Evolutionary conservation across 2,329 filamentous ascomycete species (phyloP).

Genomic region (Fusarium sp.): DNA sequence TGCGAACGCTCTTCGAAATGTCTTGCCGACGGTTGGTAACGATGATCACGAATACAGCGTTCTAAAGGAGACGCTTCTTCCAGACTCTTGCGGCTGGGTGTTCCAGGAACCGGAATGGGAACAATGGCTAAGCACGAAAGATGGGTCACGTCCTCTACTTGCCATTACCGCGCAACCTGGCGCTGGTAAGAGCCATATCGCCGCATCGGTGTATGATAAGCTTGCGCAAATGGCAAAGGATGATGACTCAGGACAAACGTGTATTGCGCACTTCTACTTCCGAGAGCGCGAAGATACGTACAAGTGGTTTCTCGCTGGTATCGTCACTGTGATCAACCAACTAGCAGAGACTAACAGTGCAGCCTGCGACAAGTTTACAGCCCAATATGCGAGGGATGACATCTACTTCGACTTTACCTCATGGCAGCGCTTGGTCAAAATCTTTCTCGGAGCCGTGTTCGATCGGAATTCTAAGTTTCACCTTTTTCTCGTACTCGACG

Average conservation of each 20-base stretch:
- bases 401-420: neutral
- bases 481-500: constrained; percentile 11
- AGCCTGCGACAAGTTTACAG: constrained; percentile 52
- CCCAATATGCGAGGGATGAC: constrained; percentile 49
- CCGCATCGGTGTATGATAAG: constrained; percentile 42
- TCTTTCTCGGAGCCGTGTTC: neutral
- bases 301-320: constrained; percentile 41
- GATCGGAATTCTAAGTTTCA: constrained; percentile 1
- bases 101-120: constrained; percentile 49
- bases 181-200: constrained; percentile 55
- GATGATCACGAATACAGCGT: constrained; percentile 48
- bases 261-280: constrained; percentile 56
- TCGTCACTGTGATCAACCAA: constrained; percentile 52
- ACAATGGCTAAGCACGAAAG: constrained; percentile 41
- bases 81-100: constrained; percentile 54
- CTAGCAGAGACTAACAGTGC: constrained; percentile 50
- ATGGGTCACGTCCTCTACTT: constrained; percentile 37
- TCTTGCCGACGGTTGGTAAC: constrained; percentile 40
- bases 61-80: constrained; percentile 51
- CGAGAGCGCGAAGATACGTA: constrained; percentile 52
- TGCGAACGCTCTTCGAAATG: constrained; percentile 46
- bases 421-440: neutral
- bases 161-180: constrained; percentile 52
- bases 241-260: constrained; percentile 38
- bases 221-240: constrained; percentile 24